Evolutionary conservation across 1,139 yeast genomes (phyloP).

Genomic region (Petasospora rhodanensis): DNA sequence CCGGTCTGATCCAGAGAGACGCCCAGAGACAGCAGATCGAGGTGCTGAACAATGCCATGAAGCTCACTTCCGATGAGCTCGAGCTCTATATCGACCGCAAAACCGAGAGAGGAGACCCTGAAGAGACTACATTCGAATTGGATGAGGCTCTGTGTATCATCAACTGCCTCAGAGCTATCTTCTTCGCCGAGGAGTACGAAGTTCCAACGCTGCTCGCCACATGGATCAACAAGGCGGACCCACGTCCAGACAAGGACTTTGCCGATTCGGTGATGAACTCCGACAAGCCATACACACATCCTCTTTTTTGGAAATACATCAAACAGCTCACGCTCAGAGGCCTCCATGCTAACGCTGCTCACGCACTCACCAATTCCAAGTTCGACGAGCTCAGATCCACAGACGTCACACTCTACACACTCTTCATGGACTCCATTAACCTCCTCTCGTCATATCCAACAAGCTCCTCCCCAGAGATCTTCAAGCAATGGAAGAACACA

Average conservation of each 20-base stretch:
- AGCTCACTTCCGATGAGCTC: conserved; percentile 30
- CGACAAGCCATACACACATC: conserved; percentile 47
- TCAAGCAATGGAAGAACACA: conserved; percentile 34
- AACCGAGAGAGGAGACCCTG: conserved; percentile 13
- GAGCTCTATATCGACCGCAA: conserved; percentile 30
- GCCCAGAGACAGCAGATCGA: conserved; percentile 30
- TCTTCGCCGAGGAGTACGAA: conserved; percentile 43
- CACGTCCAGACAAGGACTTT: conserved; percentile 48
- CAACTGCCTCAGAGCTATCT: conserved; percentile 52
- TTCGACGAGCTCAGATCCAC: conserved; percentile 35
- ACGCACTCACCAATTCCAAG: conserved; percentile 36
- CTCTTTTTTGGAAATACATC: conserved; percentile 62
- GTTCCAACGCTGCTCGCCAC: conserved; percentile 38
- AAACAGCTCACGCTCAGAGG: conserved; percentile 62
- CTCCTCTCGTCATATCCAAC: conserved; percentile 32
- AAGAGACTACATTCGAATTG: conserved; percentile 33
- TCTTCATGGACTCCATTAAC: conserved; percentile 44
- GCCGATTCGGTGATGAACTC: conserved; percentile 39
- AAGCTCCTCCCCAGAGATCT: conserved; percentile 25
- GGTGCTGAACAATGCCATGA: conserved; percentile 32
- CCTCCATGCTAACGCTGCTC: conserved; percentile 49
- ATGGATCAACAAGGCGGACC: conserved; percentile 69
- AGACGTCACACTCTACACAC: conserved; percentile 33
- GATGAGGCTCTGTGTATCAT: conserved; percentile 48
- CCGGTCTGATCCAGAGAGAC: conserved; percentile 32